phyloP scores from a whole-genome alignment of 306 rosid species.

The Fragaria iinumae region DNA sequence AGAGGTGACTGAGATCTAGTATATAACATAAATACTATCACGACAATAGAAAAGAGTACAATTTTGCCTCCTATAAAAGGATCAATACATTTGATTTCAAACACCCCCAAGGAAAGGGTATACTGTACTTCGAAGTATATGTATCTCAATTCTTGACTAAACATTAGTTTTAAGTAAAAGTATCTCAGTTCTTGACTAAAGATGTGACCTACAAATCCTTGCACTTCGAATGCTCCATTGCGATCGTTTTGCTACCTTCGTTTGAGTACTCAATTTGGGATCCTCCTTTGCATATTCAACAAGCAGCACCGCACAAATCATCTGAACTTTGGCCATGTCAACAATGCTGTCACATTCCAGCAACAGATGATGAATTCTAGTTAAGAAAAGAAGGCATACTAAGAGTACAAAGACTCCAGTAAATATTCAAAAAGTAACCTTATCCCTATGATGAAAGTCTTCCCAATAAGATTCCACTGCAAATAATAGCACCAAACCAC shows the following conservation, averaged over 20 bases:
- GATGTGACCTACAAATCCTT: neutral
- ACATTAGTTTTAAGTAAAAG: neutral
- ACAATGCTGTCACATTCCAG: neutral
- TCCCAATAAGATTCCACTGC: conserved; percentile 75
- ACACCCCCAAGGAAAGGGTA: no score
- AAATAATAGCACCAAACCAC: conserved; percentile 92
- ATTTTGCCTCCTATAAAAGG: no score
- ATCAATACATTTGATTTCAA: no score
- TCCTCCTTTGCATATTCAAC: neutral
- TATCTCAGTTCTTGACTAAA: neutral
- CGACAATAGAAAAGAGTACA: no score
- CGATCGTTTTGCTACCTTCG: neutral
- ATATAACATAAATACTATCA: no score
- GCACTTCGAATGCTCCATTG: neutral
- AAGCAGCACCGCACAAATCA: conserved; percentile 3
- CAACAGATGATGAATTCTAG: neutral
- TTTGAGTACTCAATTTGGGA: neutral
- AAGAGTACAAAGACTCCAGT: neutral
- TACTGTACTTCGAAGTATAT: no score
- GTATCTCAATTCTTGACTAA: neutral
- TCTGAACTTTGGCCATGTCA: neutral
- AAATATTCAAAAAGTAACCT: neutral
- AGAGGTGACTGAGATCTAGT: no score
- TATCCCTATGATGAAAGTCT: conserved; percentile 48
- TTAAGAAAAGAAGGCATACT: neutral